These are phyloP conservation scores for Odonthalia washingtoniensis DNA, from an alignment of 31 red algal genomes.

Conservation along the genomic window DNA sequence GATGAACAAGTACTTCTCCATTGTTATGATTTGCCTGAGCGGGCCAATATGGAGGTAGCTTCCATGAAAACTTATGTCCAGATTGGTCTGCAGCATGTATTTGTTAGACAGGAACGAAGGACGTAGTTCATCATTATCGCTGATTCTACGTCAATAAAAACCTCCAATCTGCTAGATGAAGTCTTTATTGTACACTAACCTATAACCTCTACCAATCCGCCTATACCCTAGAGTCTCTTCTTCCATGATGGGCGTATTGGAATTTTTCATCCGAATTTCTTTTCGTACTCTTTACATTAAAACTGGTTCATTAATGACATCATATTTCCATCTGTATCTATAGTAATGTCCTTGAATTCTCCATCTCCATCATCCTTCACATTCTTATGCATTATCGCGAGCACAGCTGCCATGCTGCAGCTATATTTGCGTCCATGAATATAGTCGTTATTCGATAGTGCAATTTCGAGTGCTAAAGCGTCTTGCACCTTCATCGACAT, in stretches of 20 bases:
- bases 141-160: background rate
- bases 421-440: too few relatives aligned
- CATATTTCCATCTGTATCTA: background rate
- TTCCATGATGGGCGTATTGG: background rate
- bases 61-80: background rate
- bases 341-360: too few relatives aligned
- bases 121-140: background rate
- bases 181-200: background rate
- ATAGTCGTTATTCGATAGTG: too few relatives aligned
- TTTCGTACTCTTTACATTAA: slow-evolving; percentile 17
- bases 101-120: background rate
- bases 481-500: too few relatives aligned
- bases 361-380: too few relatives aligned
- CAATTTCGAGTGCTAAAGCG: too few relatives aligned
- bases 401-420: too few relatives aligned
- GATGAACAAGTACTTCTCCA: slow-evolving; percentile 12
- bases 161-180: background rate
- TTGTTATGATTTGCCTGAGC: background rate
- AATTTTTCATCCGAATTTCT: background rate
- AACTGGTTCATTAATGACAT: background rate
- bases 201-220: background rate
- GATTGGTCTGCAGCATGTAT: background rate
- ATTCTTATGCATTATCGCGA: too few relatives aligned
- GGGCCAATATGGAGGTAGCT: background rate
- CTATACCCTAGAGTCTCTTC: background rate